A percentile compares a stretch with the other conserved stretches of the same genome.
Conservation (phyloP, 805 yeast genomes). For the Torulaspora gathmanii region DNA sequence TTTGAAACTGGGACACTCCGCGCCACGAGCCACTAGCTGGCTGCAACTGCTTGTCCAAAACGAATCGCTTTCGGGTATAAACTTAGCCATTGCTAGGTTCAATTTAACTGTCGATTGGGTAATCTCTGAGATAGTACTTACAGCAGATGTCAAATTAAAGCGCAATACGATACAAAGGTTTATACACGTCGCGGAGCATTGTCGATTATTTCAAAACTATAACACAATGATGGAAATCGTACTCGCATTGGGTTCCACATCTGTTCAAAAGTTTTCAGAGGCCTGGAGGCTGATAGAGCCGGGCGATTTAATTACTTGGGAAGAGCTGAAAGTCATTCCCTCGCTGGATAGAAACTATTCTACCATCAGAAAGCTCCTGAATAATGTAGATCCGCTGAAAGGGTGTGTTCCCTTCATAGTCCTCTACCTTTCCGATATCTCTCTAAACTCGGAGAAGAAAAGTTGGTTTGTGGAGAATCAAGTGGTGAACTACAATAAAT, state of each 20-base stretch:
- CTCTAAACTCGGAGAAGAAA: constrained; percentile 51
- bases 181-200: constrained; percentile 77
- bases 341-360: constrained; percentile 72
- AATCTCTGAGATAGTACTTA: constrained; percentile 76
- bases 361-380: constrained; percentile 47
- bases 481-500: constrained; percentile 72
- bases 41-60: constrained; percentile 62
- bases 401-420: constrained; percentile 94
- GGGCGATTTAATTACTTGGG: constrained; percentile 64
- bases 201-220: constrained; percentile 69
- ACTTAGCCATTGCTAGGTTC: constrained; percentile 77
- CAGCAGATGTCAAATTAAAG: constrained; percentile 54
- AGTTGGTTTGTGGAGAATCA: constrained; percentile 34
- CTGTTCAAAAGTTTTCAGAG: constrained; percentile 51
- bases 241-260: constrained; percentile 68
- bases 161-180: constrained; percentile 73
- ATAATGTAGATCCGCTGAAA: constrained; percentile 53
- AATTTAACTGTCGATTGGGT: constrained; percentile 90
- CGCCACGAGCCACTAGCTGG: constrained; percentile 79
- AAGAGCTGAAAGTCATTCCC: constrained; percentile 62
- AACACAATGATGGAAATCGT: constrained; percentile 85
- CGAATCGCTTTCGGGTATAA: constrained; percentile 62
- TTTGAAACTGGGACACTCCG: constrained; percentile 62
- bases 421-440: constrained; percentile 74
- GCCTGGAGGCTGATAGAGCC: constrained; percentile 75